Conservation (phyloP, 164 flowering plant species). For the Berberis vulgaris region DNA sequence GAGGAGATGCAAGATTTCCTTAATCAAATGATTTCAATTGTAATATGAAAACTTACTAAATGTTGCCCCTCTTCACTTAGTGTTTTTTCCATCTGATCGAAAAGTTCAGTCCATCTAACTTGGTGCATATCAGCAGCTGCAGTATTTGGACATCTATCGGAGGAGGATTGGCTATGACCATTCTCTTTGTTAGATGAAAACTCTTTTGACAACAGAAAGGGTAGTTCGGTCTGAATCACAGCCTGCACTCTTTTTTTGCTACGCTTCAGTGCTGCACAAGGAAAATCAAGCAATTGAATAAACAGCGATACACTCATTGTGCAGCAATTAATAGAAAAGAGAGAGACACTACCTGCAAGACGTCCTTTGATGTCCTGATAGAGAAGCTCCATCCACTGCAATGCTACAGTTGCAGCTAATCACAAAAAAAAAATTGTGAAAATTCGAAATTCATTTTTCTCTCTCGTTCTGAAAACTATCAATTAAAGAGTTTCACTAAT, state of each 20-base stretch:
- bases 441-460: not conserved
- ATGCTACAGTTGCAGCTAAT: constrained; percentile 89
- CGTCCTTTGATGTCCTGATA: constrained; percentile 80
- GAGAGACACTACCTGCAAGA: constrained; percentile 49
- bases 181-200: constrained; percentile 45
- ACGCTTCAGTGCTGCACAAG: constrained; percentile 54
- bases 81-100: constrained; percentile 69
- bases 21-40: not conserved
- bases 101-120: constrained; percentile 55
- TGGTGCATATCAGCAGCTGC: constrained; percentile 43
- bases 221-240: constrained; percentile 64
- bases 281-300: not conserved
- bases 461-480: too few relatives aligned
- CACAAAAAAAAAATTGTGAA: constrained; percentile 7
- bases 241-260: constrained; percentile 78
- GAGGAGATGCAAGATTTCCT: not conserved
- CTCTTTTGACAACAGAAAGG: constrained; percentile 53
- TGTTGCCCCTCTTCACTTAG: constrained; percentile 75
- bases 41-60: constrained; percentile 37
- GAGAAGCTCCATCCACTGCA: constrained; percentile 93
- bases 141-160: constrained; percentile 15
- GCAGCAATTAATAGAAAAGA: not conserved
- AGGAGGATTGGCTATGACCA: constrained; percentile 18
- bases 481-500: too few relatives aligned
- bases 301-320: not conserved